Evolutionary conservation across 2,329 filamentous ascomycete genomes (phyloP).

Genomic region (Penicillium polonicum): DNA sequence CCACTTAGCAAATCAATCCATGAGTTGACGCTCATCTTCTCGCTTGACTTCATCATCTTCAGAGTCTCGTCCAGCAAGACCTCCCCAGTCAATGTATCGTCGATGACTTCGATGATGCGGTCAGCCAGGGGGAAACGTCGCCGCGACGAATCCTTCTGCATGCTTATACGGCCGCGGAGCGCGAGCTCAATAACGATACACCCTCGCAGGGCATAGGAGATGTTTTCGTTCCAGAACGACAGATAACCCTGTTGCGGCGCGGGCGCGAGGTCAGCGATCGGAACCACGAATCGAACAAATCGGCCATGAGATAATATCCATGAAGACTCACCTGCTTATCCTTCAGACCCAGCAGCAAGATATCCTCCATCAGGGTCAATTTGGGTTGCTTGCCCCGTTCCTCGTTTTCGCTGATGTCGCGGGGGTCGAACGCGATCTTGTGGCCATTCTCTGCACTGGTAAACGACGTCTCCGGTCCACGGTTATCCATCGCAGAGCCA

Average conservation of each 20-base stretch:
- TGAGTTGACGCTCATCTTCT: slow-evolving; percentile 99
- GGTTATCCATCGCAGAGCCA: slow-evolving; percentile 56
- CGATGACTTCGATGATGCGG: slow-evolving; percentile 92
- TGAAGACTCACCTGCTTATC: slow-evolving; percentile 83
- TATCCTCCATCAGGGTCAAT: slow-evolving; percentile 97
- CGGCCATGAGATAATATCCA: slow-evolving; percentile 1
- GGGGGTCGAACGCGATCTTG: slow-evolving; percentile 96
- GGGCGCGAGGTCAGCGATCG: slow-evolving; percentile 23
- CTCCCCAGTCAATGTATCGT: slow-evolving; percentile 94
- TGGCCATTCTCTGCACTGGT: slow-evolving; percentile 86
- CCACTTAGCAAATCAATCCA: slow-evolving; percentile 99
- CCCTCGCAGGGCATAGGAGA: slow-evolving; percentile 93
- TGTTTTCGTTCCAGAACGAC: slow-evolving; percentile 99
- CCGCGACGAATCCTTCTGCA: slow-evolving; percentile 94
- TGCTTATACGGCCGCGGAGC: slow-evolving; percentile 92
- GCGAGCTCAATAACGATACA: slow-evolving; percentile 98
- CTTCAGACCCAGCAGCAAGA: slow-evolving; percentile 90
- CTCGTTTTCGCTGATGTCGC: slow-evolving; percentile 94
- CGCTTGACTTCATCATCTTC: slow-evolving; percentile 99
- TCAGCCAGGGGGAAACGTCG: slow-evolving; percentile 91
- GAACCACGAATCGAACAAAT: slow-evolving; percentile 5
- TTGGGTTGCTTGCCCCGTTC: slow-evolving; percentile 98
- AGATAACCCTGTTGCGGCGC: slow-evolving; percentile 72
- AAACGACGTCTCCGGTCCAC: slow-evolving; percentile 75
- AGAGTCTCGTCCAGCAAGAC: slow-evolving; percentile 95